These are phyloP conservation scores for Litsea cubeba DNA, from an alignment of 164 flowering plant genomes.

Conservation along the genomic window DNA sequence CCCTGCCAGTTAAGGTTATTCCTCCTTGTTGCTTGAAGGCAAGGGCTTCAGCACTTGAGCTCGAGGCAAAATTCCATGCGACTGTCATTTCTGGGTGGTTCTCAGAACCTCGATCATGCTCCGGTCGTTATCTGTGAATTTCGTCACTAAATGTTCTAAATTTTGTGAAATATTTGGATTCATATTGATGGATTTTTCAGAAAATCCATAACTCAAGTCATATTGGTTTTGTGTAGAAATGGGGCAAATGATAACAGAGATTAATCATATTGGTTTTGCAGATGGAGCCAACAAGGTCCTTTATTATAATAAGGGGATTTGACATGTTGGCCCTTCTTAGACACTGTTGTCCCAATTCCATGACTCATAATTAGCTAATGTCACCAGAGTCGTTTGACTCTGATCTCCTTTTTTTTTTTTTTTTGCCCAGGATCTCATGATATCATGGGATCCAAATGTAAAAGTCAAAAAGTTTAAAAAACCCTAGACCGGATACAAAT, in stretches of 20 bases:
- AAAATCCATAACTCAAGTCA: too few species aligned
- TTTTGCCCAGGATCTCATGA: too few species aligned
- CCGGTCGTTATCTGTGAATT: conserved; percentile 38
- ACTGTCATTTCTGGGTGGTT: conserved; percentile 99
- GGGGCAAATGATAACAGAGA: neutral
- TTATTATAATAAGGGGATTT: too few species aligned
- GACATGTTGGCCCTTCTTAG: too few species aligned
- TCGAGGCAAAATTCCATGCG: conserved; percentile 72
- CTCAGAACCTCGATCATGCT: conserved; percentile 47
- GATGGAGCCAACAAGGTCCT: conserved; percentile 31
- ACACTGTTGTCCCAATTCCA: too few species aligned
- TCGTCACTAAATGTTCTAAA: neutral
- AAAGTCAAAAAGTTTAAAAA: too few species aligned
- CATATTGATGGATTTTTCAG: neutral
- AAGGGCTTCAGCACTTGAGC: conserved; percentile 58
- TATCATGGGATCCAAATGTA: too few species aligned
- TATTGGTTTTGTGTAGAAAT: neutral
- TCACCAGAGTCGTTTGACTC: too few species aligned
- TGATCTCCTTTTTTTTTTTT: too few species aligned
- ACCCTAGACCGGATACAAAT: too few species aligned
- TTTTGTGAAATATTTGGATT: neutral
- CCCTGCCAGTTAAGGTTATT: conserved; percentile 39
- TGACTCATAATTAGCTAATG: too few species aligned
- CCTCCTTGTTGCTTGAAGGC: conserved; percentile 93
- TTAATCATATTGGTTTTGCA: conserved; percentile 13